These are phyloP conservation scores for Fusarium duplospermum DNA, from an alignment of 2,329 filamentous ascomycete species.

Conservation along the genomic window DNA sequence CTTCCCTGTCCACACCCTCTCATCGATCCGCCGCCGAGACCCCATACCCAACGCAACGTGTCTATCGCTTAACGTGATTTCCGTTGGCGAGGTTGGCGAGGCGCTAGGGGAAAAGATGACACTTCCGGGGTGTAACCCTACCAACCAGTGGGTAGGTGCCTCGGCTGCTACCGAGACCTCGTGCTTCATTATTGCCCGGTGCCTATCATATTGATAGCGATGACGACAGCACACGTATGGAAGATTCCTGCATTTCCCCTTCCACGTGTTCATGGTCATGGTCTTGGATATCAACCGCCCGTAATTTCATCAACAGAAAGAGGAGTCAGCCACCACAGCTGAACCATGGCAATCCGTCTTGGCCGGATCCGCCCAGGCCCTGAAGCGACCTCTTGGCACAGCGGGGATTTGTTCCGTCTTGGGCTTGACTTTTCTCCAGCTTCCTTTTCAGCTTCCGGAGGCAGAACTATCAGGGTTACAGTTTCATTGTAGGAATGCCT, in stretches of 20 bases:
- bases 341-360: background rate
- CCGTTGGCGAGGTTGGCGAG: slow-evolving; percentile 19
- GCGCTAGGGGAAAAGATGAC: slow-evolving; percentile 2
- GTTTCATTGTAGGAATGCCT: background rate
- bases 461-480: background rate
- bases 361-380: background rate
- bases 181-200: background rate
- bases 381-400: slow-evolving; percentile 15
- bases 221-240: background rate
- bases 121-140: background rate
- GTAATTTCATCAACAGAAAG: background rate
- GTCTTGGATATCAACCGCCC: background rate
- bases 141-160: background rate
- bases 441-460: slow-evolving; percentile 18
- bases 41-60: background rate
- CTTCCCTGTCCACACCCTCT: background rate
- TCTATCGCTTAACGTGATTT: slow-evolving; percentile 1
- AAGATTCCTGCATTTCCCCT: background rate
- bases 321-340: background rate
- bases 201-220: slow-evolving; percentile 5
- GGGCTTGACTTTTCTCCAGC: slow-evolving; percentile 1
- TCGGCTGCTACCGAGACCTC: background rate
- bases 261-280: background rate
- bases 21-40: background rate
- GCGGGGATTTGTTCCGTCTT: slow-evolving; percentile 1